Evolutionary conservation across 371 early-diverging fungal genomes (phyloP).

Genomic region (Dinochytrium kinnereticum): DNA sequence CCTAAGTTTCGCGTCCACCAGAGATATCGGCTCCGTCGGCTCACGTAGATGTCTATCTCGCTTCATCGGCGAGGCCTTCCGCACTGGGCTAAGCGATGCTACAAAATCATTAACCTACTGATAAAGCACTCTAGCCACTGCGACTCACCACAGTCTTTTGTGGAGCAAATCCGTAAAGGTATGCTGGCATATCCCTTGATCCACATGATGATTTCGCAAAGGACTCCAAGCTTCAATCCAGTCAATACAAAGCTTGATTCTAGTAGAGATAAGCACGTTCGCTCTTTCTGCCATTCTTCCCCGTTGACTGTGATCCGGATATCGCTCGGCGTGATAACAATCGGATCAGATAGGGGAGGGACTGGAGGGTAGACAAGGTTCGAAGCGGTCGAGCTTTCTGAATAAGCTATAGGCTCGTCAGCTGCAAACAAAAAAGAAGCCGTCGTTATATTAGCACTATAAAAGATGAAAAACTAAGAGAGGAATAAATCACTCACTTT

Average conservation of each 20-base stretch:
- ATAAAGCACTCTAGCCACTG: no score
- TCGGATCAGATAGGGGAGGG: not conserved
- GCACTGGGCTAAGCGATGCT: not conserved
- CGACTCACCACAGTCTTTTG: not conserved
- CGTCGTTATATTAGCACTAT: no score
- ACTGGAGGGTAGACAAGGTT: not conserved
- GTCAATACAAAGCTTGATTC: not conserved
- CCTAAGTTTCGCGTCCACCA: not conserved
- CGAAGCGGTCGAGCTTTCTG: not conserved
- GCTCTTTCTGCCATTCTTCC: not conserved
- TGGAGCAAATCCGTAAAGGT: conserved; percentile 13
- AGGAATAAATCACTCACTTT: not conserved
- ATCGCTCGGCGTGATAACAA: not conserved
- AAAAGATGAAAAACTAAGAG: not conserved
- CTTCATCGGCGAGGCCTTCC: not conserved
- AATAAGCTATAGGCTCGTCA: not conserved
- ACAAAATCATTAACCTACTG: no score
- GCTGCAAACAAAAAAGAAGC: not conserved
- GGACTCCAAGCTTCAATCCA: conserved; percentile 5
- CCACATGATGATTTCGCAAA: conserved; percentile 12
- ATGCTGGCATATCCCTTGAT: conserved; percentile 17
- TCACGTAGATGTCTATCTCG: no score
- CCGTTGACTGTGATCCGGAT: conserved; percentile 12
- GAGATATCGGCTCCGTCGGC: not conserved
- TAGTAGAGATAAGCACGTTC: not conserved